A percentile compares a stretch with the other conserved stretches of the same genome.
phyloP scores from a whole-genome alignment of 2,329 filamentous ascomycete genomes.

The Lanzia echinophila region DNA sequence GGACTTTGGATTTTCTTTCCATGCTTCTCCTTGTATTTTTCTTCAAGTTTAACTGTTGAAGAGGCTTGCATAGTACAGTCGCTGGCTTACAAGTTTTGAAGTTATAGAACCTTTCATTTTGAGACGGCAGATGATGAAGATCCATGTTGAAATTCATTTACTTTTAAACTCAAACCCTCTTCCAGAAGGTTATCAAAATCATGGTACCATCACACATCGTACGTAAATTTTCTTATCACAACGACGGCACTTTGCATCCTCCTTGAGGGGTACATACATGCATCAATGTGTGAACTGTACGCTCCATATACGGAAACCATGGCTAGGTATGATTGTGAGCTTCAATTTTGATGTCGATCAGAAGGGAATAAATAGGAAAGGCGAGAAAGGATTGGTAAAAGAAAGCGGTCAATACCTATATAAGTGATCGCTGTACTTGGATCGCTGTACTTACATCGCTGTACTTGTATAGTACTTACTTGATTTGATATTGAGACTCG shows the following conservation, averaged over 20 bases:
- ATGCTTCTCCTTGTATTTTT: not conserved
- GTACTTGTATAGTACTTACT: too few species aligned
- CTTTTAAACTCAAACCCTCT: not conserved
- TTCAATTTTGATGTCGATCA: not conserved
- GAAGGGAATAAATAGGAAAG: not conserved
- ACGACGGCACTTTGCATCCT: conserved; percentile 1
- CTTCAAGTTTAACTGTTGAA: not conserved
- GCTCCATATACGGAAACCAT: not conserved
- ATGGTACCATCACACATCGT: not conserved
- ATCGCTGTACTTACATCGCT: too few species aligned
- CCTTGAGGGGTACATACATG: conserved; percentile 1
- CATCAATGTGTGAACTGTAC: not conserved
- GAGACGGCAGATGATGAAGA: not conserved
- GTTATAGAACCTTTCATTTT: too few species aligned
- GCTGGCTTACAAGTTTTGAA: too few species aligned
- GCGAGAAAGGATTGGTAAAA: too few species aligned
- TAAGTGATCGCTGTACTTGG: too few species aligned
- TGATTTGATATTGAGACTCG: too few species aligned
- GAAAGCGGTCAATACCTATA: too few species aligned
- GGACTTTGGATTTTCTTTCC: too few species aligned
- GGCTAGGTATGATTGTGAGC: not conserved
- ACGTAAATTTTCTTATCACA: not conserved
- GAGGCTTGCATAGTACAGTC: not conserved
- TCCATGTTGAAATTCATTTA: conserved; percentile 9
- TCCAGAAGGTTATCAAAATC: not conserved